Evolutionary conservation across 305 asterid species (phyloP).

Genomic region (Euphrasia arctica): DNA sequence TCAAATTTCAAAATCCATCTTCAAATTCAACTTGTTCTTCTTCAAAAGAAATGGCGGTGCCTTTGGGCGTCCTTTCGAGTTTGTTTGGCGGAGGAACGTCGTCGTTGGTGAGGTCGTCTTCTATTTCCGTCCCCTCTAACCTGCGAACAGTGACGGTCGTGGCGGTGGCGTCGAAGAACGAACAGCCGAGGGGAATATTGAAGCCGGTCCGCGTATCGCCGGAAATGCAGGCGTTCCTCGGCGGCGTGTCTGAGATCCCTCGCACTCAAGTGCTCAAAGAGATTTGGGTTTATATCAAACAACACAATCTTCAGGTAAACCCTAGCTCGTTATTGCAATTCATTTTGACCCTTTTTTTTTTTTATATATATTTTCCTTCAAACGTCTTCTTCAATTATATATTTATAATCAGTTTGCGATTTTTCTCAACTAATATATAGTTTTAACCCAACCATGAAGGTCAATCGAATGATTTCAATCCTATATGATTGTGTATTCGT

Average conservation of each 20-base stretch:
- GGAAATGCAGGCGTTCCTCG: slow-evolving; percentile 86
- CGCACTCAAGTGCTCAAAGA: slow-evolving; percentile 72
- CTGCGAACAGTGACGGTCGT: slow-evolving; percentile 31
- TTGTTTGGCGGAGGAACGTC: slow-evolving; percentile 34
- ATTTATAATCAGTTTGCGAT: no score
- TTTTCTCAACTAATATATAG: no score
- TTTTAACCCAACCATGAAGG: no score
- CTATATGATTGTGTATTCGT: no score
- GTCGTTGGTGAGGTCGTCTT: slow-evolving; percentile 34
- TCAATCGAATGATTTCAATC: no score
- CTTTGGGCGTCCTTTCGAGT: slow-evolving; percentile 39
- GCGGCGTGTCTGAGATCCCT: slow-evolving; percentile 74
- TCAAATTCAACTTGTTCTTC: not conserved
- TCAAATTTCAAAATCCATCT: not conserved
- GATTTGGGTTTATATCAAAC: slow-evolving; percentile 84
- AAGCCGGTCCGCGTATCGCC: slow-evolving; percentile 87
- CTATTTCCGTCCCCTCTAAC: slow-evolving; percentile 28
- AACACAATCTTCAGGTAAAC: slow-evolving; percentile 70
- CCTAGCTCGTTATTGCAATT: no score
- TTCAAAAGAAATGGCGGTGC: slow-evolving; percentile 46
- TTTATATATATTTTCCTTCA: no score
- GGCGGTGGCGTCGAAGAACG: slow-evolving; percentile 53
- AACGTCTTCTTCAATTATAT: no score
- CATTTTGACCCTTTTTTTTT: no score
- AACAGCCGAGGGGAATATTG: slow-evolving; percentile 77